Percentiles rank a stretch among this genome's conserved stretches.
These are phyloP conservation scores for Xylaria sp. DNA, from an alignment of 2,329 filamentous ascomycete genomes.

Conservation along the genomic window DNA sequence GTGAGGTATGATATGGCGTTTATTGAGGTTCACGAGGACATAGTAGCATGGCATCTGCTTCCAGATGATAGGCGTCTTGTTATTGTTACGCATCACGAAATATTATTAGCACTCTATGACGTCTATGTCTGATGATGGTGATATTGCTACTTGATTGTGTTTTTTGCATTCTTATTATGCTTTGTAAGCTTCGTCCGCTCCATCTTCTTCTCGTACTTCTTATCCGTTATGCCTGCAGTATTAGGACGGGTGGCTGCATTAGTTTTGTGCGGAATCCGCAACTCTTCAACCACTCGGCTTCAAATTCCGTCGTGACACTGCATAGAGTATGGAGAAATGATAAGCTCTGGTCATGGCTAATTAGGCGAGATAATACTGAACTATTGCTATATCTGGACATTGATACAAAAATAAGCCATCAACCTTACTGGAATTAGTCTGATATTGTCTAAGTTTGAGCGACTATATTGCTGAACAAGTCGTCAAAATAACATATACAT, in stretches of 20 bases:
- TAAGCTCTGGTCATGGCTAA: background rate
- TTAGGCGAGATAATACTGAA: background rate
- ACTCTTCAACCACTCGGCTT: background rate
- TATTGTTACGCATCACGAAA: background rate
- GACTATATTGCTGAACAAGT: background rate
- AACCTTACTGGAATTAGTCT: too few relatives aligned
- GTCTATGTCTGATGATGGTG: background rate
- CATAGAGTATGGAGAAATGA: background rate
- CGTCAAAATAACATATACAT: background rate
- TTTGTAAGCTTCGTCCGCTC: background rate
- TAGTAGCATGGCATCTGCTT: background rate
- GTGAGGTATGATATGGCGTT: constrained; percentile 14
- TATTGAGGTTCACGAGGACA: background rate
- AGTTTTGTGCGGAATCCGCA: constrained; percentile 8
- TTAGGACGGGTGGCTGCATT: background rate
- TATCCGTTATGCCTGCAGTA: background rate
- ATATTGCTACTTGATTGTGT: background rate
- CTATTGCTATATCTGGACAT: background rate
- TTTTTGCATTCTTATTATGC: too few relatives aligned
- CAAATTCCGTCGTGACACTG: background rate
- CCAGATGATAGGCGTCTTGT: background rate
- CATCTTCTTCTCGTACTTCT: background rate
- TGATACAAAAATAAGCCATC: background rate
- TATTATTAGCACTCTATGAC: background rate
- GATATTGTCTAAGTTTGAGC: background rate